Evolutionary conservation across 345 rosid species (phyloP), one percentile per base, ranked within the genome.

Genomic region (Stellera chamaejasme): DNA sequence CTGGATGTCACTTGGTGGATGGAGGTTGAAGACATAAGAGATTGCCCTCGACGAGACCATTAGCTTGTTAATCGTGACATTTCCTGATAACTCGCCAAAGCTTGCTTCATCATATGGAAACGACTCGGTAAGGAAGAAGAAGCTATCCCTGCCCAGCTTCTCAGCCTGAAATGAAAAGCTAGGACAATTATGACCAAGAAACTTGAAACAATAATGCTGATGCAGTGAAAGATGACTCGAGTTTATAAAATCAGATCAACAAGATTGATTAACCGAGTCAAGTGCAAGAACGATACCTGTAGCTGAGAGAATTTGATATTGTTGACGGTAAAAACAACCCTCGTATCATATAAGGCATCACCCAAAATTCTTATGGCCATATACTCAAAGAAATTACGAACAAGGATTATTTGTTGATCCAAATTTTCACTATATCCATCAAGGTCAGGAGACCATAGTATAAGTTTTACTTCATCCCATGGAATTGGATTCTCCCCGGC

Each of bases 71-170:
- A 55, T 60, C n/a, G 60, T 47, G 43, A 71, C 60, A 4, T 23
- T 54, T 52, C 77, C 80, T 13, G 69, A 14, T 66, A 88, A 58
- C 67, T 72, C 69, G 55, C 96, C 95, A 13, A 83, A 92, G 67
- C 77, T 77, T 57, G 45, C 54, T 67, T 82, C 83, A 42, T 85
- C 80, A 39, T 77, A 87, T 14, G 76, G 85, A 64, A 88, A 88
- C 6, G 96, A 92, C 63, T 73, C 63, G 1, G 74, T 52, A 15
- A 88, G 90, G 75, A 82, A 85, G 77, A 92, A 92, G 84, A 92
- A 91, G 72, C 93, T 48, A 2, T 83, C 86, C 67, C 87, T 82
- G 7, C 72, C 96, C 69, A 85, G 15, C 72, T 75, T 83, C 71
- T 91, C 96, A 57, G 79, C 95, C 98, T 83, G 77, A 52, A 60